Evolutionary conservation across 257 asterid genomes (phyloP), one percentile per base, ranked within the genome.

Genomic region (Nicotiana noctiflora): DNA sequence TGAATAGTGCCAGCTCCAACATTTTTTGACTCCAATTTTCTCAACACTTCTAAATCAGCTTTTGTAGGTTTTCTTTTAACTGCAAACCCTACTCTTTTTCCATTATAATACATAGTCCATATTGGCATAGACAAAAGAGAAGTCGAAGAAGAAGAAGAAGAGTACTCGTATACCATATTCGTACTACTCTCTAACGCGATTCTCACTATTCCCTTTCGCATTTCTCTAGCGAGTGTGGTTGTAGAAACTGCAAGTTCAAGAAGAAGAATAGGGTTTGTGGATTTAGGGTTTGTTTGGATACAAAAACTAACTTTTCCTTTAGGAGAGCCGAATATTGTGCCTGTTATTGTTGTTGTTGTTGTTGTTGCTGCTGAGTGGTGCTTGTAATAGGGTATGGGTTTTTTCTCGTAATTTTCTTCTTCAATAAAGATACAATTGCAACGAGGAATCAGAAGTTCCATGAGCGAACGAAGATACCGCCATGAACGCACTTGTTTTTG

Each of bases 401-500:
- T 83, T 68, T 81, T 74, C 81, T 75, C 21, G 7, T 66, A 29
- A 25, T 79, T 75, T 60, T 80, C 82, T 77, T 88, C 87, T 57
- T 91, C 84, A 17, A 84, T 72, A 60, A 89, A 21, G 67, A 84
- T 80, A 84, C 92, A 87, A 70, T 88, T 89, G 91, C 93, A 89
- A 14, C 87, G 84, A 9, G 92, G 91, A 57, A 89, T 82, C 63
- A 89, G 91, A 63, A 88, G 88, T 79, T 86, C 83, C 40, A 86
- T 75, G 34, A 91, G 76, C 32, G 87, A 78, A 60, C 93, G 92
- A 87, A 91, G 88, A 82, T 88, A 89, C 85, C 90, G 79, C 95
- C 95, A 91, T 25, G 95, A 89, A 23, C 87, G 83, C 79, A 91
- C 92, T 81, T 91, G 95, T 8, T 91, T 91, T 52, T 91, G 85